Conservation (phyloP, 345 rosid species). For the Citrus cavaleriei region DNA sequence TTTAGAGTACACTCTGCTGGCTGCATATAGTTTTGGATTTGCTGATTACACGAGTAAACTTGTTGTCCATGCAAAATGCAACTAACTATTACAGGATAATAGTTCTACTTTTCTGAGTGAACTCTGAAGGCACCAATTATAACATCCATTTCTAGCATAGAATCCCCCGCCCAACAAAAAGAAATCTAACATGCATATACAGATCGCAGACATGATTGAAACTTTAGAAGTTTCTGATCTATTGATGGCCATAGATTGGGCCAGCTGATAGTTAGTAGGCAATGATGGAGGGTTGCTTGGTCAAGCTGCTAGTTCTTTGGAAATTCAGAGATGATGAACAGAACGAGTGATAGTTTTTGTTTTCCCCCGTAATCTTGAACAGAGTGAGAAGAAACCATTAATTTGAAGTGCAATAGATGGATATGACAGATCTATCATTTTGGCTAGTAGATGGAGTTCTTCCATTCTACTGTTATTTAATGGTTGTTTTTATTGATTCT, state of each 20-base stretch:
- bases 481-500: neutral
- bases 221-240: neutral
- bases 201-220: neutral
- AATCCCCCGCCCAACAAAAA: no score
- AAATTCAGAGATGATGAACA: neutral
- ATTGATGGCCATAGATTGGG: neutral
- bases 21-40: no score
- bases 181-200: neutral
- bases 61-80: no score
- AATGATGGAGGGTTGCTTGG: neutral
- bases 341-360: neutral
- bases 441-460: neutral
- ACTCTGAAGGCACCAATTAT: no score
- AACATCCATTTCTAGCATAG: no score
- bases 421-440: neutral
- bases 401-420: neutral
- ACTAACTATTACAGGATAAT: no score
- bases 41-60: no score
- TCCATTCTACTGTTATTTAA: neutral
- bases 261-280: neutral
- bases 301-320: neutral
- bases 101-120: no score
- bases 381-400: neutral
- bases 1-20: no score
- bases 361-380: neutral